Evolutionary conservation across 495 filamentous ascomycete species (phyloP).

Genomic region (Daldinia caldariorum): DNA sequence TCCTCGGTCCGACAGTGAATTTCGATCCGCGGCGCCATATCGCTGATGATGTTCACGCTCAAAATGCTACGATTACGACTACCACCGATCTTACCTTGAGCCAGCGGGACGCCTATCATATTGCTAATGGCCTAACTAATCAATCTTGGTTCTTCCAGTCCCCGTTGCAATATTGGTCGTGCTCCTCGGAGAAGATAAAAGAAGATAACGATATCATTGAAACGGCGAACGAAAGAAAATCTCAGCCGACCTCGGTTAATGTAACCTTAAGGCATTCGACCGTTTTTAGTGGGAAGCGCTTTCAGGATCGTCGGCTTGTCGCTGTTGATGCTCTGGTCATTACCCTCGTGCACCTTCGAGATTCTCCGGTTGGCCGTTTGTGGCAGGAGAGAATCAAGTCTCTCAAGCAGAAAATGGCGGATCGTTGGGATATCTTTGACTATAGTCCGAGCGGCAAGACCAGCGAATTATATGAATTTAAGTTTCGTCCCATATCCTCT

Average conservation of each 20-base stretch:
- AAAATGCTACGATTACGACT: slow-evolving; percentile 35
- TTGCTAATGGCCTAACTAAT: slow-evolving; percentile 61
- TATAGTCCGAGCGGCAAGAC: slow-evolving; percentile 65
- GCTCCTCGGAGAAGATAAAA: slow-evolving; percentile 63
- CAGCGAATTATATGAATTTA: slow-evolving; percentile 75
- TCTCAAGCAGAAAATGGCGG: slow-evolving; percentile 54
- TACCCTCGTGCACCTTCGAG: slow-evolving; percentile 70
- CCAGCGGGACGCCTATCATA: slow-evolving; percentile 61
- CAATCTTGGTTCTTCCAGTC: slow-evolving; percentile 75
- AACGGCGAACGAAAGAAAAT: slow-evolving; percentile 69
- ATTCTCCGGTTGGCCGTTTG: slow-evolving; percentile 64
- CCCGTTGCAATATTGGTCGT: slow-evolving; percentile 78
- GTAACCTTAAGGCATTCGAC: slow-evolving; percentile 75
- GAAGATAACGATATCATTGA: slow-evolving; percentile 66
- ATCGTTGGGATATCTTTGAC: slow-evolving; percentile 63
- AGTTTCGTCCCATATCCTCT: slow-evolving; percentile 71
- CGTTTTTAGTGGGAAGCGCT: slow-evolving; percentile 78
- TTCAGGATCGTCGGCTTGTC: slow-evolving; percentile 66
- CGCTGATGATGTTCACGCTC: slow-evolving; percentile 34
- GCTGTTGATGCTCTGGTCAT: slow-evolving; percentile 79
- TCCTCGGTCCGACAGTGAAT: slow-evolving; percentile 63
- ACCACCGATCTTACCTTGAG: slow-evolving; percentile 49
- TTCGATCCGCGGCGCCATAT: slow-evolving; percentile 57
- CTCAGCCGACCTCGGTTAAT: slow-evolving; percentile 67
- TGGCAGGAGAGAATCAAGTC: slow-evolving; percentile 66